phyloP scores from a whole-genome alignment of 768 basidiomycete genomes.

The Mrakia gelida region DNA sequence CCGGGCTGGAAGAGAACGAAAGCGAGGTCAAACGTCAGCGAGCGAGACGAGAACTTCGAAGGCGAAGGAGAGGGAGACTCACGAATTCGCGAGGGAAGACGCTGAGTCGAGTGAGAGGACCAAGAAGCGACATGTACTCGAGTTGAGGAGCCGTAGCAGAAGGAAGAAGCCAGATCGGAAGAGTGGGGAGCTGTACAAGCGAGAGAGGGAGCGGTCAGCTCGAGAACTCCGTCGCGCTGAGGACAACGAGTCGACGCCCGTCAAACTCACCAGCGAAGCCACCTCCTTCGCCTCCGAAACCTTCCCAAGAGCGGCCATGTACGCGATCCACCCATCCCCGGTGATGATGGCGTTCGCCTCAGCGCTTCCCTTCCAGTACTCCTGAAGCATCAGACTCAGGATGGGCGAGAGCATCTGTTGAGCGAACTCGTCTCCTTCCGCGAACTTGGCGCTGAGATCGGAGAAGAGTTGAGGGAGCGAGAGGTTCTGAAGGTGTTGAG shows the following conservation, averaged over 20 bases:
- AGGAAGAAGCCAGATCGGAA: slow-evolving; percentile 41
- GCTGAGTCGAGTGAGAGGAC: slow-evolving; percentile 75
- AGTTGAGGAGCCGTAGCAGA: slow-evolving; percentile 41
- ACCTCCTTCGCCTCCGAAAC: slow-evolving; percentile 77
- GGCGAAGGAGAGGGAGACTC: slow-evolving; percentile 30
- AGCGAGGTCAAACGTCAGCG: not conserved
- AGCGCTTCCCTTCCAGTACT: slow-evolving; percentile 38
- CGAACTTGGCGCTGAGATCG: slow-evolving; percentile 54
- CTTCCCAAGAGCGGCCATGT: slow-evolving; percentile 72
- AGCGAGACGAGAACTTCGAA: not conserved
- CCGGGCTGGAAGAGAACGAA: slow-evolving; percentile 54
- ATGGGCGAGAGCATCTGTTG: slow-evolving; percentile 71
- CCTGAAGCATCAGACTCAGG: slow-evolving; percentile 47
- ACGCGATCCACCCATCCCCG: slow-evolving; percentile 66
- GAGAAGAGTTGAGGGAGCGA: slow-evolving; percentile 77
- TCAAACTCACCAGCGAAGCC: slow-evolving; percentile 57
- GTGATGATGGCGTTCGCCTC: slow-evolving; percentile 38
- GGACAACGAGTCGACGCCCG: not conserved
- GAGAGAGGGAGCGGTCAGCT: not conserved
- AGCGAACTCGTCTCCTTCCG: slow-evolving; percentile 66
- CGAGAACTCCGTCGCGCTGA: not conserved
- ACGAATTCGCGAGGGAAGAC: slow-evolving; percentile 90
- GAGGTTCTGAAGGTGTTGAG: slow-evolving; percentile 45
- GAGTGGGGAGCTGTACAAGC: slow-evolving; percentile 37
- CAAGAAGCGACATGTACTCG: slow-evolving; percentile 60